Percentiles rank a stretch among this genome's conserved stretches.
Evolutionary conservation across 2,329 filamentous ascomycete species (phyloP).

Genomic region (Fusarium burgessii): DNA sequence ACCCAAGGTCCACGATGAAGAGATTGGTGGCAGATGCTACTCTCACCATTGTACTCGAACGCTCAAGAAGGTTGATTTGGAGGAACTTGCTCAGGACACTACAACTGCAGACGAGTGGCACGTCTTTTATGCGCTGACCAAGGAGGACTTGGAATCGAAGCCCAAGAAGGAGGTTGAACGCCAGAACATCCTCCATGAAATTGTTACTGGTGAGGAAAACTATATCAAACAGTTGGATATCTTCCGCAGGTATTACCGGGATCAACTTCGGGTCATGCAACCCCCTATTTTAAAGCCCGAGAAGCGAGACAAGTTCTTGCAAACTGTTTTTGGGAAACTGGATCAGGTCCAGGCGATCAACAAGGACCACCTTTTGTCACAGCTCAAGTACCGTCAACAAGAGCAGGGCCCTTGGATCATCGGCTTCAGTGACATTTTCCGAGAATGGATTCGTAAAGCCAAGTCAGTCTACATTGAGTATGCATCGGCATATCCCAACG

Average conservation of each 20-base stretch:
- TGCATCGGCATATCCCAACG: constrained; percentile 86
- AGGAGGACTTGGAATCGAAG: constrained; percentile 77
- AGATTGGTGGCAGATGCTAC: constrained; percentile 84
- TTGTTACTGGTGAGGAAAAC: constrained; percentile 90
- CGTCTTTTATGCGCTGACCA: constrained; percentile 86
- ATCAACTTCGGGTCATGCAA: constrained; percentile 77
- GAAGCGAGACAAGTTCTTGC: constrained; percentile 82
- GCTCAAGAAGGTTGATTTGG: constrained; percentile 91
- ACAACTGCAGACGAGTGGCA: constrained; percentile 84
- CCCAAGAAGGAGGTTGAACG: constrained; percentile 90
- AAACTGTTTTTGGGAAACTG: constrained; percentile 89
- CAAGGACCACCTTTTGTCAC: constrained; percentile 90
- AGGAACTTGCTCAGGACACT: constrained; percentile 77
- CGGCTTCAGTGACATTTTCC: constrained; percentile 96
- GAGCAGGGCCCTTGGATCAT: constrained; percentile 95
- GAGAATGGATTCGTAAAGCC: constrained; percentile 98
- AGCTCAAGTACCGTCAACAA: constrained; percentile 95
- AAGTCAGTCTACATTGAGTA: constrained; percentile 91
- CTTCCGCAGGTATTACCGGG: constrained; percentile 85
- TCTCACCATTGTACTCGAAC: constrained; percentile 94
- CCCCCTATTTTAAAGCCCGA: constrained; percentile 85
- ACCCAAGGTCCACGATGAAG: constrained; percentile 79
- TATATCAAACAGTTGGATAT: constrained; percentile 93
- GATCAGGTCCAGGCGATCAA: constrained; percentile 91
- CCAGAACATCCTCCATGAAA: constrained; percentile 95